A percentile compares a stretch with the other conserved stretches of the same genome.
These are phyloP conservation scores for Solanum medicagineum DNA, from an alignment of 257 asterid genomes.

Conservation along the genomic window DNA sequence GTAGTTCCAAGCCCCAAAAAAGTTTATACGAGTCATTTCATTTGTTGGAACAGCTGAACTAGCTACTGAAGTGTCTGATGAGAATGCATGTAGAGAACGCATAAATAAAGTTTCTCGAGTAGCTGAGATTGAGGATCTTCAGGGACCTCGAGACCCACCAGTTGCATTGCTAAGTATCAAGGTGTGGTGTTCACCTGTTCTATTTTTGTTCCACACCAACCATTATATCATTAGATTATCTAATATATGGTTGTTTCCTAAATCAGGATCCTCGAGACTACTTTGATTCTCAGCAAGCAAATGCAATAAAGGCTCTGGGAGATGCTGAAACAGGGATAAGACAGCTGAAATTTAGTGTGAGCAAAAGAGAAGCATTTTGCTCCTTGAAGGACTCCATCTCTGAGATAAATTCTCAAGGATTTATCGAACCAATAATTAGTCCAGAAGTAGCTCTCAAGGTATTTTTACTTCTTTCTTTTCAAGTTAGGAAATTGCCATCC, in stretches of 20 bases:
- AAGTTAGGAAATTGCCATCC: neutral
- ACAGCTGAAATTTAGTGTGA: constrained; percentile 37
- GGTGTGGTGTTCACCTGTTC: constrained; percentile 21
- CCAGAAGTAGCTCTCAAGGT: constrained; percentile 83
- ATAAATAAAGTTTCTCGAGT: constrained; percentile 48
- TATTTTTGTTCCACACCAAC: neutral
- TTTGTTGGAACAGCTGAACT: constrained; percentile 43
- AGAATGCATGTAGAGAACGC: constrained; percentile 34
- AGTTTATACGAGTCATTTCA: neutral
- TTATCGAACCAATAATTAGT: constrained; percentile 50
- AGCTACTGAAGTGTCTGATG: constrained; percentile 47
- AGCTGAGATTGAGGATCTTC: constrained; percentile 94
- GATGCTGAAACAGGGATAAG: constrained; percentile 49
- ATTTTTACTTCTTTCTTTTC: constrained; percentile 2
- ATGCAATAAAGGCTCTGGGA: constrained; percentile 63
- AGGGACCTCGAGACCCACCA: constrained; percentile 76
- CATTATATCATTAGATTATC: constrained; percentile 1
- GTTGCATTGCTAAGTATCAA: constrained; percentile 88
- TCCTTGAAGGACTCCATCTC: constrained; percentile 34
- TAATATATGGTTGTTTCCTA: constrained; percentile 9
- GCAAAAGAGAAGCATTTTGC: constrained; percentile 53
- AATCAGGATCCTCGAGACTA: constrained; percentile 95
- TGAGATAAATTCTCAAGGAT: constrained; percentile 45
- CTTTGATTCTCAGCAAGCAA: constrained; percentile 88
- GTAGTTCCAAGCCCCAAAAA: neutral